Percentiles rank a stretch among this genome's conserved stretches.
phyloP scores from a whole-genome alignment of 192 early-diverging fungal species.

The Anaeromyces robustus region DNA sequence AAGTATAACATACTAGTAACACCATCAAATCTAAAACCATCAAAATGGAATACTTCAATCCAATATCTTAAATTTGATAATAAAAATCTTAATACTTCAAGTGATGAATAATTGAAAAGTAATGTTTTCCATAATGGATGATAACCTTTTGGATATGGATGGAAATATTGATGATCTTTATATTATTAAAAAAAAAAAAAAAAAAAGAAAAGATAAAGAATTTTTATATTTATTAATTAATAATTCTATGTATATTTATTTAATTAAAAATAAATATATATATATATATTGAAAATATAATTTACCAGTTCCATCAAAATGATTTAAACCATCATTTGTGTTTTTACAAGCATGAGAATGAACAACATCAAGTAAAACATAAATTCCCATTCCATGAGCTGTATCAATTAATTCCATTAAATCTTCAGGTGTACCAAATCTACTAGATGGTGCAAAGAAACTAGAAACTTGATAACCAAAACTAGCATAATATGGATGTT shows the following conservation, averaged over 20 bases:
- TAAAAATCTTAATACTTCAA: slow-evolving; percentile 84
- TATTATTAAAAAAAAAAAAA: too few relatives aligned
- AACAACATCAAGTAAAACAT: slow-evolving; percentile 81
- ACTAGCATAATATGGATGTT: slow-evolving; percentile 95
- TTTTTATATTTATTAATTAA: too few relatives aligned
- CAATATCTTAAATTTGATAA: slow-evolving; percentile 89
- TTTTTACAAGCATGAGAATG: slow-evolving; percentile 96
- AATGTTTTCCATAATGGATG: slow-evolving; percentile 84
- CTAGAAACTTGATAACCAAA: slow-evolving; percentile 98
- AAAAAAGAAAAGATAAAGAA: too few relatives aligned
- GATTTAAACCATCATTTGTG: slow-evolving; percentile 80
- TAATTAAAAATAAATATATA: too few relatives aligned
- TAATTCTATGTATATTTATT: too few relatives aligned
- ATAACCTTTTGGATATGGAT: slow-evolving; percentile 62
- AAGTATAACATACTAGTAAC: slow-evolving; percentile 91
- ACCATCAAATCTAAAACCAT: slow-evolving; percentile 97
- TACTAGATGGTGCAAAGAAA: slow-evolving; percentile 65
- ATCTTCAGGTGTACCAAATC: slow-evolving; percentile 79
- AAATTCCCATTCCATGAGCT: slow-evolving; percentile 76
- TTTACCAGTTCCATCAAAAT: slow-evolving; percentile 69
- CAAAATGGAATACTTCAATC: slow-evolving; percentile 73
- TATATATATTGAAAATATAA: too few relatives aligned
- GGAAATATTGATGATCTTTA: slow-evolving; percentile 84
- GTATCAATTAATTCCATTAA: slow-evolving; percentile 81
- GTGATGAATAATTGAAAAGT: slow-evolving; percentile 86